Evolutionary conservation across 805 yeast genomes (phyloP), one percentile per base, ranked within the genome.

Genomic region (Starmera quercuum): DNA sequence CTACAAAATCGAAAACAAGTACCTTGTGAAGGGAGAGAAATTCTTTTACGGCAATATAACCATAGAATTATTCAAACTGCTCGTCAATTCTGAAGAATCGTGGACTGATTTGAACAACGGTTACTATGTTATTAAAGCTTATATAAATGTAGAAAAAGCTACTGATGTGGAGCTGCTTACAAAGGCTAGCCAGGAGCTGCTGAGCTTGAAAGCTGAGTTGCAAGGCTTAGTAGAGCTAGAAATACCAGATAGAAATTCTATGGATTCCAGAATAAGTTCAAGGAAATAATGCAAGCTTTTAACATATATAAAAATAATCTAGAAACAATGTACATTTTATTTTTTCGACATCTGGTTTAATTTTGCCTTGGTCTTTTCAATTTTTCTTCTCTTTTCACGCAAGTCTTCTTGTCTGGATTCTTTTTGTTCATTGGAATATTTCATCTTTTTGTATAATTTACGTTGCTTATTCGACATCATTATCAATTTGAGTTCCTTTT

Each of bases 401-500:
- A 83, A 66, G 34, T 68, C 73, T 37, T 80, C 82, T 51, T 75
- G 75, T 62, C 90, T 78, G 33, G 71, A 71, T 53, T 83, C 86
- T 65, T 84, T 83, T 73, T 84, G 77, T 39, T 80, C 78, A 49
- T 83, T 75, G 38, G 95, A 90, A 58, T 85, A 79, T 65, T 86
- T 92, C 95, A 90, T 85, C 78, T 83, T 83, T 68, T 83, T 83
- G 71, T 92, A 92, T 45, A 88, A 68, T 60, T 84, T 85, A 70
- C 87, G 83, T 66, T 90, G 95, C 63, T 90, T 92, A 67, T 87
- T 87, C 49, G 90, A 74, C 98, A 92, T 90, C 98, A 92, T 90
- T 54, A 87, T 85, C 79, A 78, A 78, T 68, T 84, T 84, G 66
- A 90, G 75, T 45, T 88, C 92, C 65, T 85, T 84, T 58, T 87